Base-by-base conservation (phyloP, 495 filamentous ascomycete genomes). In the Annulohypoxylon moriforme region DNA sequence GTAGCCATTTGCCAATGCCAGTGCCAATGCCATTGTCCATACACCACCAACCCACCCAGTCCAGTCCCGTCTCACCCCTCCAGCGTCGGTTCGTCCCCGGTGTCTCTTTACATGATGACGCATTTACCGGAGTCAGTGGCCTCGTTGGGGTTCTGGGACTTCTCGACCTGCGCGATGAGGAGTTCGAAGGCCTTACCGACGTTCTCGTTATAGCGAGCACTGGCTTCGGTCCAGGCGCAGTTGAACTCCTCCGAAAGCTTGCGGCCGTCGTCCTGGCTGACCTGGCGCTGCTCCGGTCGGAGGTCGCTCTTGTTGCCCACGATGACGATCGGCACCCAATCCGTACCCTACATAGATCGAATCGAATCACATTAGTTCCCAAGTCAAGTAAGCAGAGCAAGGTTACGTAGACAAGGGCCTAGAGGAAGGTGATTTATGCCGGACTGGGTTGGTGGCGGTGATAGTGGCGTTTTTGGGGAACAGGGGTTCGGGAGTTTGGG, bases 301-400 rank as follows among this genome's bases (percentile, higher is more conserved):
- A 99, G 87, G 79, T 99, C 96, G 72, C 89, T 93, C 84, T 99
- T 99, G 83, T 99, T 99, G 69, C 93, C 96, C 20, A 99, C 95
- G 55, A 99, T 89, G 68, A 96, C 92, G 72, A 98, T 89, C 13
- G 96, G 96, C 64, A 97, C 94, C 83, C 88, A 91, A 62, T 97
- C 94, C 44, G 93, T 90, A 74, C 96, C 96, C 96, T 99, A 22
- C 31, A 3, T 10, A 4, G 10, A 36, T 8, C 34, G 11, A n/a
- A n/a, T n/a, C n/a, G n/a, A n/a, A n/a, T n/a, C n/a, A n/a, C n/a
- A n/a, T n/a, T n/a, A n/a, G n/a, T n/a, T n/a, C n/a, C n/a, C n/a
- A n/a, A n/a, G n/a, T n/a, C n/a, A n/a, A n/a, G n/a, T n/a, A n/a
- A n/a, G n/a, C n/a, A n/a, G n/a, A n/a, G n/a, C n/a, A n/a, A n/a